phyloP scores from a whole-genome alignment of 2,329 filamentous ascomycete genomes.

The Fusarium heterosporum region DNA sequence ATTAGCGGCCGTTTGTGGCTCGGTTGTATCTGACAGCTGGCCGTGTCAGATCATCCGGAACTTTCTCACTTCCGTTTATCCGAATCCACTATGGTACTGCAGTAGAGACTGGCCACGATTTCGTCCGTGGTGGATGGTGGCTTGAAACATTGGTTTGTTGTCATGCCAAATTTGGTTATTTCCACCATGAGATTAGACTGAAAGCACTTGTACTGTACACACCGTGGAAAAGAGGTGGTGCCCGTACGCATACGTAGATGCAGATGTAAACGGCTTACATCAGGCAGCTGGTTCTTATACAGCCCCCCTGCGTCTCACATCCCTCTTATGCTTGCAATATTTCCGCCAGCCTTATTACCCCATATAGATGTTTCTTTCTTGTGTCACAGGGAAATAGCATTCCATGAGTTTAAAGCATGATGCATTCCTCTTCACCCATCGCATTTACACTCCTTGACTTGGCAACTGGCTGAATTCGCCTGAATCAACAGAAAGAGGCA shows the following conservation, averaged over 20 bases:
- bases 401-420: background rate
- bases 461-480: background rate
- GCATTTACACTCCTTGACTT: background rate
- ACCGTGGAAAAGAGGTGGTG: too few species aligned
- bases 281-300: too few species aligned
- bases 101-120: too few species aligned
- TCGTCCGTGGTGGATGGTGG: background rate
- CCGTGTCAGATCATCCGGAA: too few species aligned
- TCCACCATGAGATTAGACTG: background rate
- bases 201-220: too few species aligned
- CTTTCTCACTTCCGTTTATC: too few species aligned
- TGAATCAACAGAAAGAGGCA: background rate
- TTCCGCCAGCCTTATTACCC: background rate
- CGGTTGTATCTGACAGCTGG: background rate
- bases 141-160: background rate
- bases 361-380: background rate
- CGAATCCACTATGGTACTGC: too few species aligned
- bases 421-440: background rate
- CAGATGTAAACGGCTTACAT: too few species aligned
- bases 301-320: background rate
- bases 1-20: background rate
- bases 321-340: background rate
- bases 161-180: background rate
- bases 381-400: background rate
- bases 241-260: too few species aligned